phyloP scores from a whole-genome alignment of 371 early-diverging fungal species.

The Batrachochytrium dendrobatidis region DNA sequence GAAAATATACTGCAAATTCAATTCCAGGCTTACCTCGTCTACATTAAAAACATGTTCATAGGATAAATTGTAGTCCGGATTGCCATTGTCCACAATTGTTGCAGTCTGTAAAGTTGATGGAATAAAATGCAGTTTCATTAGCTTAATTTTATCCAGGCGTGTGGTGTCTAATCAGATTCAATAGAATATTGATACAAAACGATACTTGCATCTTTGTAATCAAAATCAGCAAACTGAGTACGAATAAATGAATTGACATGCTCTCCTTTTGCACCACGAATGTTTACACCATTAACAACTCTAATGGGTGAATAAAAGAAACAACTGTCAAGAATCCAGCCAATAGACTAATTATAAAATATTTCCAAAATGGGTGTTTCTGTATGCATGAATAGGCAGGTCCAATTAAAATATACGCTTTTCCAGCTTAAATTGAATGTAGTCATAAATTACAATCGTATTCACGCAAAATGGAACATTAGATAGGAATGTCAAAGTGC shows the following conservation, averaged over 20 bases:
- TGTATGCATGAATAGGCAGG: too few relatives aligned
- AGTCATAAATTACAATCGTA: too few relatives aligned
- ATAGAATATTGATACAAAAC: not conserved
- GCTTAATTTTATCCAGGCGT: not conserved
- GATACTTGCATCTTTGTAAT: constrained; percentile 36
- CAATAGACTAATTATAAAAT: too few relatives aligned
- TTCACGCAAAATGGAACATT: too few relatives aligned
- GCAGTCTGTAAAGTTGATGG: constrained; percentile 17
- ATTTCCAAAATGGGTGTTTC: too few relatives aligned
- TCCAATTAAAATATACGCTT: too few relatives aligned
- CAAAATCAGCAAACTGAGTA: constrained; percentile 47
- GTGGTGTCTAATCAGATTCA: not conserved
- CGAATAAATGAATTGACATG: constrained; percentile 38
- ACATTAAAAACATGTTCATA: constrained; percentile 33
- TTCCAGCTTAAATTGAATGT: too few relatives aligned
- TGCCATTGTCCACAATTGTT: constrained; percentile 27
- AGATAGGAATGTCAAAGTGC: too few relatives aligned
- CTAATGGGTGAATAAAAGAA: constrained; percentile 14
- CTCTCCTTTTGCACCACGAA: constrained; percentile 43
- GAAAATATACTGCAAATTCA: too few relatives aligned
- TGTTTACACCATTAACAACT: constrained; percentile 20
- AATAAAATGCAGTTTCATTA: not conserved
- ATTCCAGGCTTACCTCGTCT: constrained; percentile 37
- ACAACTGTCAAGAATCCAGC: too few relatives aligned
- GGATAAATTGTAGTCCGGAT: constrained; percentile 35